Evolutionary conservation across 805 yeast genomes (phyloP), one percentile per base, ranked within the genome.

Genomic region (Scheffersomyces ergatensis): DNA sequence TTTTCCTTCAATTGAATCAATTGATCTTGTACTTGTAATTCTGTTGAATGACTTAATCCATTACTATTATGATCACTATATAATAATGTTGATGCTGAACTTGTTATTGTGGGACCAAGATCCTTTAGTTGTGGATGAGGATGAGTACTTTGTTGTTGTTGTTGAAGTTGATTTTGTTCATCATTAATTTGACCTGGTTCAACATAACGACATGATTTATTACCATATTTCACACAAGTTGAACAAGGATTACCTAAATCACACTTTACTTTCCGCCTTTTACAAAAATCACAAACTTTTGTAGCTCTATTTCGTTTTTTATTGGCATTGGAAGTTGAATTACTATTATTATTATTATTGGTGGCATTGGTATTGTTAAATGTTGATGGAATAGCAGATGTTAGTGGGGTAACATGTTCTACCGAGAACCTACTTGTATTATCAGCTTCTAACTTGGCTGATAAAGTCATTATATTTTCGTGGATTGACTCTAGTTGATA

Each of bases 181-280:
- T 23, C 17, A 16, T 11, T 20, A 9, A 21, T 13, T 33, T 23
- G 37, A 17, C n/a, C 23, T 19, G 23, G 32, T 18, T 36, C 38
- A n/a, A 12, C 16, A 17, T 36, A 40, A 11, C 36, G 33, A 30
- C 80, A 74, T 5, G 41, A 41, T 2, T 53, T 43, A 19, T 54
- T 55, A 9, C 51, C 48, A 37, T 57, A 60, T 37, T 54, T 59
- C 11, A 57, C 41, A 46, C 73, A 67, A 11, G 65, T 47, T 17
- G 58, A 49, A 38, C 73, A 67, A 2, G 72, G 72, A 32, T 50
- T 45, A 12, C 57, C 58, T 15, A 60, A 49, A 45, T 67, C 67
- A 50, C 73, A 67, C 35, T 56, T 62, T 31, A 65, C 65, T 44
- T 67, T 67, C 21, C 72, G 45, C 33, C 49, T 47, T 43, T 60